These are phyloP conservation scores for Alternaria triticimaculans DNA, from an alignment of 2,329 filamentous ascomycete species.

Conservation along the genomic window DNA sequence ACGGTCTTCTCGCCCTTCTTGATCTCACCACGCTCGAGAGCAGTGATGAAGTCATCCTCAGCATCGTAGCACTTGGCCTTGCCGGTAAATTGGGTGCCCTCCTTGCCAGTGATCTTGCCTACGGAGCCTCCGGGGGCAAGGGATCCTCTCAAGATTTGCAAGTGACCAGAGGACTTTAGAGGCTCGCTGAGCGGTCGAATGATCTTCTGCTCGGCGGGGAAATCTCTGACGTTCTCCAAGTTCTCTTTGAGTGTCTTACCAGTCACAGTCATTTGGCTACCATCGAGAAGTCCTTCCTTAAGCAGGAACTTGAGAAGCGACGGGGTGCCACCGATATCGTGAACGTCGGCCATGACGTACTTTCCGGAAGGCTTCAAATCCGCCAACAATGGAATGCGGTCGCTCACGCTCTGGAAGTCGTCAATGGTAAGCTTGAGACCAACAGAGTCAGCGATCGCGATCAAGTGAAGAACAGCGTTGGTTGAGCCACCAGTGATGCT, in stretches of 20 bases:
- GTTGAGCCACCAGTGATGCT: slow-evolving; percentile 60
- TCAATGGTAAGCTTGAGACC: slow-evolving; percentile 59
- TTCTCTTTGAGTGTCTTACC: slow-evolving; percentile 59
- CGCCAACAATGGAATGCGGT: slow-evolving; percentile 59
- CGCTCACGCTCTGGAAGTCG: slow-evolving; percentile 59
- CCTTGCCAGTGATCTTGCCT: slow-evolving; percentile 79
- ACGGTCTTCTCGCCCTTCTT: slow-evolving; percentile 80
- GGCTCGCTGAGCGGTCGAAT: slow-evolving; percentile 72
- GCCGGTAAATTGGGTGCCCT: slow-evolving; percentile 71
- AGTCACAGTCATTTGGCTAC: slow-evolving; percentile 58
- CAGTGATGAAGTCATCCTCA: slow-evolving; percentile 72
- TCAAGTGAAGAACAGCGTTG: slow-evolving; percentile 59
- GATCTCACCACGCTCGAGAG: slow-evolving; percentile 71
- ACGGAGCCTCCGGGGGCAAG: slow-evolving; percentile 74
- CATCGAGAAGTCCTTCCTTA: slow-evolving; percentile 57
- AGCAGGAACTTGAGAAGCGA: slow-evolving; percentile 59
- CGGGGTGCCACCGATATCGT: slow-evolving; percentile 59
- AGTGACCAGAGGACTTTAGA: slow-evolving; percentile 74
- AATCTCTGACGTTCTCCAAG: slow-evolving; percentile 63
- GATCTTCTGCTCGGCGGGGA: slow-evolving; percentile 73
- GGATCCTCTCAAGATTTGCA: slow-evolving; percentile 74
- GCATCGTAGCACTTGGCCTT: slow-evolving; percentile 74
- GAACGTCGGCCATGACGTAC: slow-evolving; percentile 67
- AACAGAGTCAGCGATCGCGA: slow-evolving; percentile 59
- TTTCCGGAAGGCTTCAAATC: slow-evolving; percentile 61